Conservation (phyloP, 2,329 filamentous ascomycete genomes). For the Elsinoe necatrix region DNA sequence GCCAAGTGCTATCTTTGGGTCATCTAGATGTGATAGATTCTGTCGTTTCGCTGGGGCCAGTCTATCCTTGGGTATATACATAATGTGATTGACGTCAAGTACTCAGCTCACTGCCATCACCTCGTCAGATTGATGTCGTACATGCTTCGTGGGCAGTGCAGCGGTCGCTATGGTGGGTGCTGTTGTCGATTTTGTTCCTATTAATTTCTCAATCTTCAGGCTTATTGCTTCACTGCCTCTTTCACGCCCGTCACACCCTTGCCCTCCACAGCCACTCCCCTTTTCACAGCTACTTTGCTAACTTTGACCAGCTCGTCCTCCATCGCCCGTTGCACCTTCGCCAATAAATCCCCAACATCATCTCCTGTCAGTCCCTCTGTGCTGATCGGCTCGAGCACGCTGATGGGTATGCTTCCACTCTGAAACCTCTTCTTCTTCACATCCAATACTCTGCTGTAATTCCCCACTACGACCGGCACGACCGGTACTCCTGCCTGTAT, state of each 20-base stretch:
- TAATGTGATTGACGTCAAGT: not conserved
- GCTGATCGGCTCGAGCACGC: slow-evolving; percentile 71
- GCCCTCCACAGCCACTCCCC: slow-evolving; percentile 21
- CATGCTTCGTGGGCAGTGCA: not conserved
- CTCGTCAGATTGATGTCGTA: not conserved
- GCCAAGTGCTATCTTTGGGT: not conserved
- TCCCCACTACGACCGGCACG: slow-evolving; percentile 61
- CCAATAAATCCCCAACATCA: slow-evolving; percentile 68
- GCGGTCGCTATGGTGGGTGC: not conserved
- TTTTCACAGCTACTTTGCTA: slow-evolving; percentile 25
- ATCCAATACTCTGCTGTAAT: slow-evolving; percentile 42
- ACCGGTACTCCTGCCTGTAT: slow-evolving; percentile 90
- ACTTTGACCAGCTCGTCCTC: slow-evolving; percentile 48
- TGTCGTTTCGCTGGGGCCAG: not conserved
- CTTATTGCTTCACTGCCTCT: slow-evolving; percentile 8
- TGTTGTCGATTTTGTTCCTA: not conserved
- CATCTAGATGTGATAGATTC: slow-evolving; percentile 7
- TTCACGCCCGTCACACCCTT: slow-evolving; percentile 1
- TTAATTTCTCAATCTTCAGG: not conserved
- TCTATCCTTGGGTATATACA: slow-evolving; percentile 14
- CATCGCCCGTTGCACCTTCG: slow-evolving; percentile 65
- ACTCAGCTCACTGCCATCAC: not conserved
- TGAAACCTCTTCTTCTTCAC: slow-evolving; percentile 36
- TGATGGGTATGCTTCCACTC: slow-evolving; percentile 47
- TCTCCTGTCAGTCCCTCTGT: slow-evolving; percentile 63